phyloP scores from a whole-genome alignment of 352 stramenopile species.

The Aphanomyces euteiches region DNA sequence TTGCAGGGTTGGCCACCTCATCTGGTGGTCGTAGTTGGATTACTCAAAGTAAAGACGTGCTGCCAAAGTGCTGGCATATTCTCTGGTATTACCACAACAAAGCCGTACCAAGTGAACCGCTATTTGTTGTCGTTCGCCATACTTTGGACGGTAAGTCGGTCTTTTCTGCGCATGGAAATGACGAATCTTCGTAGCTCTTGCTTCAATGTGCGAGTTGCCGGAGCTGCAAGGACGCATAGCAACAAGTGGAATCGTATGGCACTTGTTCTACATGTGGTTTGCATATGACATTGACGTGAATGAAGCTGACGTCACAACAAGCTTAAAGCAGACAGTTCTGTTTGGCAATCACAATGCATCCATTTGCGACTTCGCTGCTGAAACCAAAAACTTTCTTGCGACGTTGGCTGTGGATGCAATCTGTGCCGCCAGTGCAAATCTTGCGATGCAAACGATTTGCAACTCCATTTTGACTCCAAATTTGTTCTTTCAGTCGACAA shows the following conservation, averaged over 20 bases:
- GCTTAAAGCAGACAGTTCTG: constrained; percentile 38
- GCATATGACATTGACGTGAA: constrained; percentile 64
- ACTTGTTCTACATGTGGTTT: constrained; percentile 64
- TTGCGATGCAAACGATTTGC: constrained; percentile 41
- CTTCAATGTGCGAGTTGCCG: constrained; percentile 44
- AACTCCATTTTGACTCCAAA: constrained; percentile 74
- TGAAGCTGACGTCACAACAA: constrained; percentile 42
- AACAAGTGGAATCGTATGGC: constrained; percentile 56
- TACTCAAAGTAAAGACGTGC: constrained; percentile 48
- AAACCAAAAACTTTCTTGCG: constrained; percentile 43
- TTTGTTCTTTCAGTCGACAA: constrained; percentile 37
- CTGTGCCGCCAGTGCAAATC: not conserved
- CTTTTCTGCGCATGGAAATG: not conserved
- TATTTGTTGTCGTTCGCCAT: constrained; percentile 69
- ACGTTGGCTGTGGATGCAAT: constrained; percentile 34
- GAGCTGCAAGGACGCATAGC: constrained; percentile 61
- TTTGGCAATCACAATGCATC: constrained; percentile 1
- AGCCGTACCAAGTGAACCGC: constrained; percentile 39
- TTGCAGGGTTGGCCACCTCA: constrained; percentile 60
- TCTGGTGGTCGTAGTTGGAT: constrained; percentile 59
- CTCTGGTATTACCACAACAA: constrained; percentile 74
- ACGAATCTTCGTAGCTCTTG: not conserved
- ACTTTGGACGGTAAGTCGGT: constrained; percentile 60
- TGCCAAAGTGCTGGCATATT: constrained; percentile 66
- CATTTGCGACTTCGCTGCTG: constrained; percentile 36